These are phyloP conservation scores for Thalassiosira ordinaria DNA, from an alignment of 352 stramenopile genomes.

Conservation along the genomic window DNA sequence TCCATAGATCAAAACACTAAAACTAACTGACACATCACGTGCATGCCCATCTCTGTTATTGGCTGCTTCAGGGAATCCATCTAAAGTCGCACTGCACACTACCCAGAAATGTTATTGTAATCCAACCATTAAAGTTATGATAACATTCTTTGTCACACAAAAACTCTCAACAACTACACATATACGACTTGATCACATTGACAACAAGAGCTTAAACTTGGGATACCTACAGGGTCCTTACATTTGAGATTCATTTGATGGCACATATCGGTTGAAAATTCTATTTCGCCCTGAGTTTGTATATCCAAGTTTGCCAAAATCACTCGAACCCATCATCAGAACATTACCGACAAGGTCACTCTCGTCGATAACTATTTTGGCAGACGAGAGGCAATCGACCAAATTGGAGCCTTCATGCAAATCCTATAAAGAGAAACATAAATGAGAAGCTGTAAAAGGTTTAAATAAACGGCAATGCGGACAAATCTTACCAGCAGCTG, in stretches of 20 bases:
- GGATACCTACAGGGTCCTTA: too few relatives aligned
- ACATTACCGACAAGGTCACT: conserved; percentile 52
- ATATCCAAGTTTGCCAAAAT: conserved; percentile 52
- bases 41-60: too few relatives aligned
- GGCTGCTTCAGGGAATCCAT: too few relatives aligned
- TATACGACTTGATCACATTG: too few relatives aligned
- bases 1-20: too few relatives aligned
- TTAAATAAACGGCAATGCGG: conserved; percentile 3
- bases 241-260: conserved; percentile 50
- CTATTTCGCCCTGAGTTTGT: conserved; percentile 26
- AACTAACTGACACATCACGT: too few relatives aligned
- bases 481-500: conserved; percentile 50
- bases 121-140: too few relatives aligned
- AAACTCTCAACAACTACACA: too few relatives aligned
- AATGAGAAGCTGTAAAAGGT: conserved; percentile 4
- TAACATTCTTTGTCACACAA: too few relatives aligned
- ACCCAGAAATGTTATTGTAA: too few relatives aligned
- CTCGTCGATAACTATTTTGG: conserved; percentile 46
- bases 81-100: too few relatives aligned
- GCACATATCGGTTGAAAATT: conserved; percentile 48
- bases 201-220: too few relatives aligned
- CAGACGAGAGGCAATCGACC: conserved; percentile 49
- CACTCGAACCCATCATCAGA: conserved; percentile 38
- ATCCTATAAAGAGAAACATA: conserved; percentile 16
- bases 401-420: conserved; percentile 45